Evolutionary conservation across 176 grass and related monocot genomes (phyloP).

Genomic region (Lolium multiflorum): DNA sequence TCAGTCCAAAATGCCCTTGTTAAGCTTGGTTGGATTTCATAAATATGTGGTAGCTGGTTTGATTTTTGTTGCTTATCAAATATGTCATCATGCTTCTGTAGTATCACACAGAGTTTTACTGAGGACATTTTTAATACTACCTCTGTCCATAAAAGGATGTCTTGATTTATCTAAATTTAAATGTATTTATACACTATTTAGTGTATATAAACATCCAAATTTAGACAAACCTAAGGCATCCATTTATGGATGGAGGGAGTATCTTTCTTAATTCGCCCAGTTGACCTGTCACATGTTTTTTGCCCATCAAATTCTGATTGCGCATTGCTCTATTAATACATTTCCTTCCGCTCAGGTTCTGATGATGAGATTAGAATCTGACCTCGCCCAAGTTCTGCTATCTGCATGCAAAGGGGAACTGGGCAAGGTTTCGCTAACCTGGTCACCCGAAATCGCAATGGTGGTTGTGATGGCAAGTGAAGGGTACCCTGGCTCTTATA

Average conservation of each 20-base stretch:
- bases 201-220: no score
- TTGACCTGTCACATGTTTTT: neutral
- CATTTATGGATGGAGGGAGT: no score
- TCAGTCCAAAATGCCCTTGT: neutral
- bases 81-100: slow-evolving; percentile 10
- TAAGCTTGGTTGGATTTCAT: neutral
- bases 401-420: slow-evolving; percentile 75
- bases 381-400: slow-evolving; percentile 73
- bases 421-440: slow-evolving; percentile 59
- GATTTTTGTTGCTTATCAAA: neutral
- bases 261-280: neutral
- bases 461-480: slow-evolving; percentile 86
- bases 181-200: no score
- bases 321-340: neutral
- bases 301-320: neutral
- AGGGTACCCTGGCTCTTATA: slow-evolving; percentile 82
- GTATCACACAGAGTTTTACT: neutral
- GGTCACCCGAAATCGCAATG: slow-evolving; percentile 73
- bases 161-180: no score
- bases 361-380: slow-evolving; percentile 86
- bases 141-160: no score
- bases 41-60: neutral
- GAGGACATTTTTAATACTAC: neutral
- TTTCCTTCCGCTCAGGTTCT: slow-evolving; percentile 58
- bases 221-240: no score